Base-by-base conservation (phyloP, 2,329 filamentous ascomycete genomes). In the Aspergillus quadricinctus region DNA sequence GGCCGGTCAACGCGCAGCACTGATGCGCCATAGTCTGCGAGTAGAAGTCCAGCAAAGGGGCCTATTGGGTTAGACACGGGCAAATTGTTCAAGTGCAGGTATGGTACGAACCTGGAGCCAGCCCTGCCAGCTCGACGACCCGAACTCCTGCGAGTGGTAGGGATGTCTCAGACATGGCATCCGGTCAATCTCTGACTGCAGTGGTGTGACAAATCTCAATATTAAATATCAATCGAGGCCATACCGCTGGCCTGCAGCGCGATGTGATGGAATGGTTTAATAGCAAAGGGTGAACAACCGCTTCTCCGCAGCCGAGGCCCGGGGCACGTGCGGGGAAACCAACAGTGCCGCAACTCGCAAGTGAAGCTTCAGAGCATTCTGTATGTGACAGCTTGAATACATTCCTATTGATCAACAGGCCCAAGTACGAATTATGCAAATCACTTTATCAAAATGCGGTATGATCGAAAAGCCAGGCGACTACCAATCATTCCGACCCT, bases 11-110 rank as follows among this genome's bases (percentile, higher is more conserved):
- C 81, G 66, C 93, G 91, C 17, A 97, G 82, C 66, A 97, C 90
- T 5, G 85, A 85, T 53, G 93, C 93, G 67, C 93, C 93, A 62
- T 91, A 90, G 75, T 97, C 92, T 65, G 92, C 88, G 59, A 97
- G 87, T 51, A 96, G 84, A 69, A 97, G 84, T 66, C 92, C 92
- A 50, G 91, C 88, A 72, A 94, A 97, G 46, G 92, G 92, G 27
- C 88, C 92, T 92, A 61, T 43, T 23, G n/a, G 29, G 29, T 29
- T 40, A 50, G 64, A 56, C 60, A 56, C 59, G n/a, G 28, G 1
- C 3, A 41, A 9, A 21, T 3, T 21, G 8, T 8, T 45, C 11
- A 11, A 17, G 3, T 10, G 5, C n/a, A 40, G n/a, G 37, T 35
- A 19, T 5, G 19, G 14, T 6, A 57, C 70, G 23, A 70, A 85